Percentiles rank a stretch among this genome's conserved stretches.
These are phyloP conservation scores for Pseudotulostoma volvatum DNA, from an alignment of 495 filamentous ascomycete genomes.

Conservation along the genomic window DNA sequence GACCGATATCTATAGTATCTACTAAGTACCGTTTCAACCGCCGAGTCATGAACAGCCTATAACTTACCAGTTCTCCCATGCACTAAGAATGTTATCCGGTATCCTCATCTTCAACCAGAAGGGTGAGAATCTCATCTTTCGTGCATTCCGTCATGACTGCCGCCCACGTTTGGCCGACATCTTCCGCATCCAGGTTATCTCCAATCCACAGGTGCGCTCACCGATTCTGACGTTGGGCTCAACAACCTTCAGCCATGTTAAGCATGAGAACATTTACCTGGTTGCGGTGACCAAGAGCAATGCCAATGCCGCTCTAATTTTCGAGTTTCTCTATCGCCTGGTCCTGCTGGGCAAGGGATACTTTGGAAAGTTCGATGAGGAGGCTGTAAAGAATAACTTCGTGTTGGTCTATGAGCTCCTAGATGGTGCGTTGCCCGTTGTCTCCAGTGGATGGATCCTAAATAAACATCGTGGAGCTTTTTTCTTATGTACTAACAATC, in stretches of 20 bases:
- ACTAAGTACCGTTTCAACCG: too few species aligned
- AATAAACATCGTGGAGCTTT: background rate
- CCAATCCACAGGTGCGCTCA: conserved; percentile 92
- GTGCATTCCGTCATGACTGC: conserved; percentile 94
- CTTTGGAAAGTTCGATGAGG: conserved; percentile 98
- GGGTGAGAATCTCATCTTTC: conserved; percentile 98
- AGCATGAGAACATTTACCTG: conserved; percentile 98
- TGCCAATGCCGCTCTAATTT: conserved; percentile 95
- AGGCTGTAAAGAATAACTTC: conserved; percentile 99
- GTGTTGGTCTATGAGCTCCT: conserved; percentile 96
- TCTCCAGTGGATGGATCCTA: background rate
- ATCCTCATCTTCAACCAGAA: conserved; percentile 99
- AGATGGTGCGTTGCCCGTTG: conserved; percentile 48
- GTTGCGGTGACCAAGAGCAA: conserved; percentile 98
- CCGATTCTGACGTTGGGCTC: conserved; percentile 94
- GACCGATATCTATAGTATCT: too few species aligned
- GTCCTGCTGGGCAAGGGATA: conserved; percentile 84
- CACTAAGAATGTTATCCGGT: conserved; percentile 67
- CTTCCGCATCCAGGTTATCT: conserved; percentile 99
- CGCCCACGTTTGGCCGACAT: conserved; percentile 93
- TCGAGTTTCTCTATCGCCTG: conserved; percentile 92
- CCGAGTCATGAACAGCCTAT: too few species aligned
- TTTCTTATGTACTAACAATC: background rate
- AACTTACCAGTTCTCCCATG: too few species aligned
- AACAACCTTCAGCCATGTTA: conserved; percentile 98